Percentiles rank a stretch among this genome's conserved stretches.
These are phyloP conservation scores for Malus hybrid DNA, from an alignment of 331 rosid species.

Conservation along the genomic window DNA sequence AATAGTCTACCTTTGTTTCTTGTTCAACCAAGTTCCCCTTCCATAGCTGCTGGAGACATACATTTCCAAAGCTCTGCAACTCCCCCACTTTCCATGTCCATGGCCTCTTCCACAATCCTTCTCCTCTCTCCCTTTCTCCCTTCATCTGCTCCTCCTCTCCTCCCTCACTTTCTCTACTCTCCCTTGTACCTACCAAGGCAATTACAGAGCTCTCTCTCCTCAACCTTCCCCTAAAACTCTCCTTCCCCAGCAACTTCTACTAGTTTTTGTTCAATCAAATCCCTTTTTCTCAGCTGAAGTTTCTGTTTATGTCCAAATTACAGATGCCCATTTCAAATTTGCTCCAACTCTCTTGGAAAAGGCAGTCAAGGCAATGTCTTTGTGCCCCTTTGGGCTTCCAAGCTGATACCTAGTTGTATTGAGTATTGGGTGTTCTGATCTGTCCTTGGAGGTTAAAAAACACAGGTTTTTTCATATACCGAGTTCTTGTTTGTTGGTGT, in stretches of 20 bases:
- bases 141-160: constrained; percentile 12
- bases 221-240: constrained; percentile 9
- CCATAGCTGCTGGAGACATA: constrained; percentile 24
- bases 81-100: constrained; percentile 31
- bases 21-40: constrained; percentile 11
- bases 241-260: constrained; percentile 16
- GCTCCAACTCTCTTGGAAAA: constrained; percentile 15
- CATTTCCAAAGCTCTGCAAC: constrained; percentile 39
- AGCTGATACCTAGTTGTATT: constrained; percentile 18
- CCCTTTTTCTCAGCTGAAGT: constrained; percentile 3
- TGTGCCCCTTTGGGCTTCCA: constrained; percentile 19
- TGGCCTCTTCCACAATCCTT: constrained; percentile 37
- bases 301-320: constrained; percentile 12
- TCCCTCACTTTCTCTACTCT: constrained; percentile 15
- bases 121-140: constrained; percentile 18
- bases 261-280: background rate
- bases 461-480: constrained; percentile 9
- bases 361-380: constrained; percentile 11
- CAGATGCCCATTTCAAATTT: constrained; percentile 31
- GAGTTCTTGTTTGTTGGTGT: background rate
- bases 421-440: constrained; percentile 47
- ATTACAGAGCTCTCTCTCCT: constrained; percentile 16
- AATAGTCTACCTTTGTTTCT: background rate
- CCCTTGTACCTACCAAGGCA: constrained; percentile 20
- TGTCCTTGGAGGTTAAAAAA: constrained; percentile 19